Percentiles rank a stretch among this genome's conserved stretches.
Evolutionary conservation across 371 early-diverging fungal species (phyloP).

Genomic region (Apophysomyces sp.): DNA sequence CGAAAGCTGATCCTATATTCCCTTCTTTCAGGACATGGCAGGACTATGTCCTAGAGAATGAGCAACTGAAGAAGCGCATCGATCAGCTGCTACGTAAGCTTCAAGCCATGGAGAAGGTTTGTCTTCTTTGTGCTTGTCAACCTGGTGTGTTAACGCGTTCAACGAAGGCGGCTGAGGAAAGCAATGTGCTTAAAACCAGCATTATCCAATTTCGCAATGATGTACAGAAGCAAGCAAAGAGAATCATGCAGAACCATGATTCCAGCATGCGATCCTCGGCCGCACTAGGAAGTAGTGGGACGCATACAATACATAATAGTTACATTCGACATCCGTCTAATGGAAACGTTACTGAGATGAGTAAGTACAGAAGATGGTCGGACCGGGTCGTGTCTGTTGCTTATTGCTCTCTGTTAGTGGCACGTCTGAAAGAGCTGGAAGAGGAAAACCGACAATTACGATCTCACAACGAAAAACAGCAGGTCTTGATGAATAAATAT

Average conservation of each 20-base stretch:
- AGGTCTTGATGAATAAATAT: conserved; percentile 68
- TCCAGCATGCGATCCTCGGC: conserved; percentile 20
- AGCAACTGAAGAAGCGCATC: conserved; percentile 61
- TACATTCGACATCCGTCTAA: not conserved
- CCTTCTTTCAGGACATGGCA: conserved; percentile 46
- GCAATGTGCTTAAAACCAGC: conserved; percentile 71
- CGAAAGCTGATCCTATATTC: too few relatives aligned
- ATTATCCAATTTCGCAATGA: conserved; percentile 79
- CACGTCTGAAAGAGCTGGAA: conserved; percentile 55
- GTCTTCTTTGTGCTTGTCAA: not conserved
- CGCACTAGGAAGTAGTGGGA: not conserved
- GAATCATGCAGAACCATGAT: conserved; percentile 45
- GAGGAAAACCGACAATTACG: conserved; percentile 50
- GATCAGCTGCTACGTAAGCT: conserved; percentile 62
- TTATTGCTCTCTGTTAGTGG: conserved; percentile 8
- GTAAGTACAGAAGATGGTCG: not conserved
- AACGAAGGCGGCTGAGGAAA: conserved; percentile 66
- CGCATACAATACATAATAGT: conserved; percentile 1
- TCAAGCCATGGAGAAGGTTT: conserved; percentile 67
- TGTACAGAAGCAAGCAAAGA: conserved; percentile 67
- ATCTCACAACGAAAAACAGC: conserved; percentile 54
- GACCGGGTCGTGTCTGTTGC: not conserved
- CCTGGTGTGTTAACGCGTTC: not conserved
- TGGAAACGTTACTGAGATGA: conserved; percentile 15
- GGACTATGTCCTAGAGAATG: conserved; percentile 71